A percentile compares a stretch with the other conserved stretches of the same genome.
Evolutionary conservation across 306 rosid species (phyloP).

Genomic region (Cercis canadensis): DNA sequence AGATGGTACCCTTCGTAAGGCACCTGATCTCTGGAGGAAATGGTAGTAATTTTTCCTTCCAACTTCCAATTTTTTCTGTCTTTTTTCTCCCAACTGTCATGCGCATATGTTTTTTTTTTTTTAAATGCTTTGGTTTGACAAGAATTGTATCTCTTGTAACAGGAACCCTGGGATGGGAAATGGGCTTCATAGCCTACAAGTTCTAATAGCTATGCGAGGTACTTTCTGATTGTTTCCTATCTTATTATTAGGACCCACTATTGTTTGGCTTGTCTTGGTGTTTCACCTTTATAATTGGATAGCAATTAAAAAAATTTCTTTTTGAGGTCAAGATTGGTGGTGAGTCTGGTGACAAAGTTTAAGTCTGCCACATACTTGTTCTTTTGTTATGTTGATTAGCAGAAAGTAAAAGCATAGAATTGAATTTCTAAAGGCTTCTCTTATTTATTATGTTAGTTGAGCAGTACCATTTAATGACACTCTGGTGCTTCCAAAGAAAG

Average conservation of each 20-base stretch:
- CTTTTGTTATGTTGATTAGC: constrained; percentile 1
- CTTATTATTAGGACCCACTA: background rate
- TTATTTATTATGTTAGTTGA: background rate
- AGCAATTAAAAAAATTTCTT: background rate
- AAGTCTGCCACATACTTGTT: background rate
- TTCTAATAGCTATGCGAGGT: constrained; percentile 91
- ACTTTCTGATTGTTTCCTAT: constrained; percentile 10
- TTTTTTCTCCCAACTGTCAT: too few relatives aligned
- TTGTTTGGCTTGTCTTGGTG: constrained; percentile 12
- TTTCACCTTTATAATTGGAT: background rate
- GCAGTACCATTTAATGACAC: constrained; percentile 4
- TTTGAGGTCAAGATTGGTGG: background rate
- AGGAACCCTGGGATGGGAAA: constrained; percentile 94
- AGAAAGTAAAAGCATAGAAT: background rate
- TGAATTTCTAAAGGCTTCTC: constrained; percentile 15
- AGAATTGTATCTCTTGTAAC: constrained; percentile 36
- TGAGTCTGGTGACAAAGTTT: background rate
- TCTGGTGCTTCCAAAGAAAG: constrained; percentile 1
- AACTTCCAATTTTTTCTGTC: background rate
- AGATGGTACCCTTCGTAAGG: constrained; percentile 99
- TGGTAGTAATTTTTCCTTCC: constrained; percentile 63
- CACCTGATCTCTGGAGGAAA: constrained; percentile 99
- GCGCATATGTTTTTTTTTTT: too few relatives aligned
- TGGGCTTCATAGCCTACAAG: constrained; percentile 83
- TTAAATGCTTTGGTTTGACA: background rate